Percentiles rank a stretch among this genome's conserved stretches.
Evolutionary conservation across 2,329 filamentous ascomycete species (phyloP).

Genomic region (Pestalotiopsis sp.): DNA sequence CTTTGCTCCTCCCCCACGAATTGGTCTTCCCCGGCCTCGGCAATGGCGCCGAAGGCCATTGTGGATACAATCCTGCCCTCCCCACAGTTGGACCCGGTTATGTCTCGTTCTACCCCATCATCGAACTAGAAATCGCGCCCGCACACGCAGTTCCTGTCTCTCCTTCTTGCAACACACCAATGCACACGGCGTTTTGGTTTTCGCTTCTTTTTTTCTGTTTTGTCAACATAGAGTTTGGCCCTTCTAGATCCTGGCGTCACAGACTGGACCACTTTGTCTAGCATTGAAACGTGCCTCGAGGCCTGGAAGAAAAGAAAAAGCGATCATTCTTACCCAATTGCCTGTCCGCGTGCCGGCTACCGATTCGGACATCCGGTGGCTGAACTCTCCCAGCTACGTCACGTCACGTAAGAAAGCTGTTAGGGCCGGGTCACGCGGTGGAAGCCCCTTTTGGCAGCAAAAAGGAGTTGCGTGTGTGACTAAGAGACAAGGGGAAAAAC

Average conservation of each 20-base stretch:
- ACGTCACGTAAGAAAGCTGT: not conserved
- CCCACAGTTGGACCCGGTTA: not conserved
- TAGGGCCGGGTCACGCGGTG: not conserved
- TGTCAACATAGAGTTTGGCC: not conserved
- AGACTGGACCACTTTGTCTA: not conserved
- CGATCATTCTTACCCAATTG: not conserved
- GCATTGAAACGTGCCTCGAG: not conserved
- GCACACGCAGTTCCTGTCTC: not conserved
- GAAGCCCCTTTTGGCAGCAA: not conserved
- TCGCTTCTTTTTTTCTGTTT: not conserved
- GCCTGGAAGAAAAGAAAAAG: not conserved
- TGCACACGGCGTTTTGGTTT: not conserved
- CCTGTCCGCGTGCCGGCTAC: not conserved
- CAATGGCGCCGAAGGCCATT: not conserved
- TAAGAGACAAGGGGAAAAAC: not conserved
- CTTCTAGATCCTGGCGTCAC: not conserved
- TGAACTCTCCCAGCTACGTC: conserved; percentile 1
- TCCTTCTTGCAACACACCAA: not conserved
- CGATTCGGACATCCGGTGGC: conserved; percentile 8
- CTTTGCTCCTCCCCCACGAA: not conserved
- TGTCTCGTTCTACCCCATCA: not conserved
- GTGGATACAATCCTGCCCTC: not conserved
- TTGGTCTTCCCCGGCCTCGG: not conserved
- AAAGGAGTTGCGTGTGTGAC: not conserved
- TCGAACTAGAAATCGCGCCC: not conserved